These are phyloP conservation scores for Symbiodinium natans DNA, from an alignment of 73 alveolate genomes.

Conservation along the genomic window DNA sequence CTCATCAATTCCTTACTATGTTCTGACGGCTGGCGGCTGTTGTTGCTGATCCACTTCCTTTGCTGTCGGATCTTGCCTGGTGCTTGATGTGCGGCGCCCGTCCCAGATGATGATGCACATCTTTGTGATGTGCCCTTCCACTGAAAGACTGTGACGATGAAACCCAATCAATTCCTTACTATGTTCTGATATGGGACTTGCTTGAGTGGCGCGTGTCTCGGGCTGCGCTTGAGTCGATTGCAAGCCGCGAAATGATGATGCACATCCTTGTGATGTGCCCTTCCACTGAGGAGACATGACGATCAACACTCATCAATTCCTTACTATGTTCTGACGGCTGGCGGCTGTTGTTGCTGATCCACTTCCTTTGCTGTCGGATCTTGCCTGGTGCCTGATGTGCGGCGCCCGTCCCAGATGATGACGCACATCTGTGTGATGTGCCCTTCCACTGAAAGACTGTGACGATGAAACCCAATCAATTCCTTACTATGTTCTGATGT, in stretches of 20 bases:
- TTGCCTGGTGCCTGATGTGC: neutral
- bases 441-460: slow-evolving; percentile 44
- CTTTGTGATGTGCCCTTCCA: slow-evolving; percentile 74
- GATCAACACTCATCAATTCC: neutral
- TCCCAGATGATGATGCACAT: slow-evolving; percentile 25
- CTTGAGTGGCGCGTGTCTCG: neutral
- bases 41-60: too few relatives aligned
- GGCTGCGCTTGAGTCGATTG: neutral
- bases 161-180: slow-evolving; percentile 79
- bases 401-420: neutral
- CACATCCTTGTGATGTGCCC: slow-evolving; percentile 22
- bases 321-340: slow-evolving; percentile 3
- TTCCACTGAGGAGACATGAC: neutral
- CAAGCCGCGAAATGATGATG: neutral
- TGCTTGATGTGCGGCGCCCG: neutral
- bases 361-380: neutral
- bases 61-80: neutral
- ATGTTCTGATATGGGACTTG: slow-evolving; percentile 28
- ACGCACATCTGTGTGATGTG: slow-evolving; percentile 57
- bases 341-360: too few relatives aligned
- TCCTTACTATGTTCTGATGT: slow-evolving; percentile 82
- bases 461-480: slow-evolving; percentile 63
- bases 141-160: slow-evolving; percentile 32
- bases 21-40: neutral
- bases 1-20: slow-evolving; percentile 22